Evolutionary conservation across 2,329 filamentous ascomycete species (phyloP).

Genomic region (Nannizziopsis arthrosporioides): DNA sequence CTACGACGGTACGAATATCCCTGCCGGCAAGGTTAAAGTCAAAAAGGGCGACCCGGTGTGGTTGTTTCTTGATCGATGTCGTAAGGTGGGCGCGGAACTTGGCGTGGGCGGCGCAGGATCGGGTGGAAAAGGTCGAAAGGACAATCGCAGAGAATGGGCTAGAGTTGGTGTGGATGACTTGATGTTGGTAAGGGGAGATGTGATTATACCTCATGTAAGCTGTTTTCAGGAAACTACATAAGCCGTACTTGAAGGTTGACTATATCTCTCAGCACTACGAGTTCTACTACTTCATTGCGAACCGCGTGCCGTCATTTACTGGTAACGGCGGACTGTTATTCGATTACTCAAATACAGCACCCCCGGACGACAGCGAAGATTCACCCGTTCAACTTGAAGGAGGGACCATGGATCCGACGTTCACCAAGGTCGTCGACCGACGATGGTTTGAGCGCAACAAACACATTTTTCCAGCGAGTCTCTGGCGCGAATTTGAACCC

Average conservation of each 20-base stretch:
- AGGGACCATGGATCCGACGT: conserved; percentile 59
- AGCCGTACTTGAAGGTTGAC: conserved; percentile 5
- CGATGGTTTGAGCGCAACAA: conserved; percentile 97
- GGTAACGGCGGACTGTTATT: conserved; percentile 71
- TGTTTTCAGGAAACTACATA: background rate
- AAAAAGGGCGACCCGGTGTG: conserved; percentile 91
- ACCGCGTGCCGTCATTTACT: conserved; percentile 50
- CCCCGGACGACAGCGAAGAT: conserved; percentile 30
- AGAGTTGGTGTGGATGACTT: conserved; percentile 88
- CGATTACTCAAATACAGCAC: conserved; percentile 50
- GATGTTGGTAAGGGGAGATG: conserved; percentile 77
- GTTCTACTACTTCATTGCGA: conserved; percentile 93
- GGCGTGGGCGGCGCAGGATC: conserved; percentile 55
- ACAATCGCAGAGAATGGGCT: conserved; percentile 73
- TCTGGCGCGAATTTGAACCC: conserved; percentile 91
- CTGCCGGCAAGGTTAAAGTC: conserved; percentile 69
- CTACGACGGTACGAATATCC: conserved; percentile 85
- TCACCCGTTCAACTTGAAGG: conserved; percentile 56
- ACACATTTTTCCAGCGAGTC: conserved; percentile 91
- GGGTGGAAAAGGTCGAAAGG: conserved; percentile 37
- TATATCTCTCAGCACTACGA: conserved; percentile 65
- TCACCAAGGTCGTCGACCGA: conserved; percentile 90
- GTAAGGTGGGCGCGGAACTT: conserved; percentile 77
- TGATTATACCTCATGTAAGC: conserved; percentile 89
- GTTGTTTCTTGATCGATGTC: conserved; percentile 82